Base-by-base conservation (phyloP, 176 grass and related monocot genomes). In the Panicum miliaceum region DNA sequence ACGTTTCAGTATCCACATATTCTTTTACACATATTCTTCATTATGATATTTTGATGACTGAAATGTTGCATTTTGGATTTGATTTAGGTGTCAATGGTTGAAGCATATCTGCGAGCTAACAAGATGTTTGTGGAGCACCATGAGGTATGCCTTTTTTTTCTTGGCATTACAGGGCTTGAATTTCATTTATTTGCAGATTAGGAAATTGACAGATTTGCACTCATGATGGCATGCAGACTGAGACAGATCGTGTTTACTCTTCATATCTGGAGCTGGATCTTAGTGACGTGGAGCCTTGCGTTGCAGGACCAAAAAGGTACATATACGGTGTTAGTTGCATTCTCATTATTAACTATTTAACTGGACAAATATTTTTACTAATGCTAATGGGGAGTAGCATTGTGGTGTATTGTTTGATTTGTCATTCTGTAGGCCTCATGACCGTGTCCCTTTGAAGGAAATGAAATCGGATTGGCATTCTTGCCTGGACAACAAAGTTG, bases 381-480 rank as follows among this genome's bases (percentile, higher is more conserved):
- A 45, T 74, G 52, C 37, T 42, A 23, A 71, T 47, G 41, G n/a
- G 58, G 37, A 59, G 9, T 11, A 68, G 68, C 34, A 71, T 78
- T 75, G 35, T 80, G 22, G 5, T 29, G 20, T 58, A 60, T 14
- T 50, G 5, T 89, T 73, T 82, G 46, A 37, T 66, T 84, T 82
- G 43, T 53, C 59, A 77, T 79, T 20, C 47, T 89, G 46, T 38
- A 97, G 94, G 79, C 94, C 94, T 84, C 84, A 97, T 90, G 94
- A 97, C 70, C 87, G 91, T 83, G 94, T 93, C 75, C 82, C 85
- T 58, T 85, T 97, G 89, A 97, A 82, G 68, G 89, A 97, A 41
- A 97, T 97, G 89, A 97, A 97, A 76, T 80, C 89, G 75, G 91
- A 97, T 60, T 97, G 94, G 94, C 89, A 91, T 91, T 76, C 86